These are phyloP conservation scores for Xylaria castorea DNA, from an alignment of 495 filamentous ascomycete species.

Conservation along the genomic window DNA sequence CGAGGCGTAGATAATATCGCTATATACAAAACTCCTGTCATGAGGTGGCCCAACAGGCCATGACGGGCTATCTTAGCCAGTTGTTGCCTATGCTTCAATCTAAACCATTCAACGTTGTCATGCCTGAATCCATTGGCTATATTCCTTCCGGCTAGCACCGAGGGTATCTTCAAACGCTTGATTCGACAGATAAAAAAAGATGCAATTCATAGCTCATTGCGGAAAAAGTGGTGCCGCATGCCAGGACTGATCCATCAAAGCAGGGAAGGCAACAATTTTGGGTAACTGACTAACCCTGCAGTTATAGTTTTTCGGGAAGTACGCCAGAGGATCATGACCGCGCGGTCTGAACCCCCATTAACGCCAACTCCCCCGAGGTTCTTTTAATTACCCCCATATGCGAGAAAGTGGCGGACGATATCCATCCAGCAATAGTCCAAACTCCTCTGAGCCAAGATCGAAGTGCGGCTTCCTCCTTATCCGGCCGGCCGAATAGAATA, in stretches of 20 bases:
- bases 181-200: conserved; percentile 8
- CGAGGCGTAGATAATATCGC: background rate
- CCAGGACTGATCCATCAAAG: background rate
- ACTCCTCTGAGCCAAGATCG: background rate
- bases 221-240: background rate
- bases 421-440: background rate
- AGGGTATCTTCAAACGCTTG: conserved; percentile 25
- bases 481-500: background rate
- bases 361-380: background rate
- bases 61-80: background rate
- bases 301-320: background rate
- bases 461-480: background rate
- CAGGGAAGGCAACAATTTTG: background rate
- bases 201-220: conserved; percentile 15
- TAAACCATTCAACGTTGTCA: conserved; percentile 4
- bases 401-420: background rate
- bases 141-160: conserved; percentile 16
- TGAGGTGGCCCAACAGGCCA: background rate
- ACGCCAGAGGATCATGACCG: background rate
- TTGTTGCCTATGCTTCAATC: background rate
- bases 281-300: background rate
- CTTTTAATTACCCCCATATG: background rate
- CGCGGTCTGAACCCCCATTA: background rate
- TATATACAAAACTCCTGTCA: background rate
- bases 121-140: conserved; percentile 5